These are phyloP conservation scores for Schizopora paradoxa DNA, from an alignment of 1,284 basidiomycete species.

Conservation along the genomic window DNA sequence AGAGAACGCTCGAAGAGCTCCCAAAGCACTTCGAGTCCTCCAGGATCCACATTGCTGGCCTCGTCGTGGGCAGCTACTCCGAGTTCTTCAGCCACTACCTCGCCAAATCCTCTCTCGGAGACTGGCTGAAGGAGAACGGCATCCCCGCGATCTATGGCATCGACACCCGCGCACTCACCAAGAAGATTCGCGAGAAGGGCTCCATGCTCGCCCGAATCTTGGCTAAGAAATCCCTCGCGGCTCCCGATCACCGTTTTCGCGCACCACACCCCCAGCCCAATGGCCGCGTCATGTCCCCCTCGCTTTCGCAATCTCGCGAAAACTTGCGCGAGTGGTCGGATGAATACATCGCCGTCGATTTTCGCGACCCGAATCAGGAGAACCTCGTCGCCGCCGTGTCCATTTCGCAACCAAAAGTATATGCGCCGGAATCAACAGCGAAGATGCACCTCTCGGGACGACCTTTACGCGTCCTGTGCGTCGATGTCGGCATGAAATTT, in stretches of 20 bases:
- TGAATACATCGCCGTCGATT: conserved; percentile 78
- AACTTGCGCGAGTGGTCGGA: conserved; percentile 62
- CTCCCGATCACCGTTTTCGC: conserved; percentile 28
- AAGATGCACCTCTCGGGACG: conserved; percentile 73
- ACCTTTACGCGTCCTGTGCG: conserved; percentile 78
- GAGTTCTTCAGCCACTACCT: conserved; percentile 95
- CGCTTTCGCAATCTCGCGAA: conserved; percentile 45
- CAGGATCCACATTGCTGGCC: conserved; percentile 88
- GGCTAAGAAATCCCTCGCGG: conserved; percentile 46
- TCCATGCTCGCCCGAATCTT: conserved; percentile 86
- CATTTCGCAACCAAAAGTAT: conserved; percentile 62
- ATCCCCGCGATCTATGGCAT: conserved; percentile 95
- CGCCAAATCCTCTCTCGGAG: conserved; percentile 80
- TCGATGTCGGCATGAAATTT: conserved; percentile 99
- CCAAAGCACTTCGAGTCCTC: conserved; percentile 90
- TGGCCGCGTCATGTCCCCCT: conserved; percentile 43
- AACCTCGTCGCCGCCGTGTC: conserved; percentile 95
- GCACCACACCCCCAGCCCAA: conserved; percentile 27
- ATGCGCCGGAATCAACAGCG: conserved; percentile 54
- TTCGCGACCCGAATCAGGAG: conserved; percentile 82
- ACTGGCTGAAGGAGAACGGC: conserved; percentile 94
- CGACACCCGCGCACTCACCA: conserved; percentile 96
- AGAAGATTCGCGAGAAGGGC: conserved; percentile 92
- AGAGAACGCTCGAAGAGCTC: conserved; percentile 61
- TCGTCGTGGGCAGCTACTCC: conserved; percentile 93